Evolutionary conservation across 148 eudicot genomes (phyloP), one percentile per base, ranked within the genome.

Genomic region (Amaranthus palmeri): DNA sequence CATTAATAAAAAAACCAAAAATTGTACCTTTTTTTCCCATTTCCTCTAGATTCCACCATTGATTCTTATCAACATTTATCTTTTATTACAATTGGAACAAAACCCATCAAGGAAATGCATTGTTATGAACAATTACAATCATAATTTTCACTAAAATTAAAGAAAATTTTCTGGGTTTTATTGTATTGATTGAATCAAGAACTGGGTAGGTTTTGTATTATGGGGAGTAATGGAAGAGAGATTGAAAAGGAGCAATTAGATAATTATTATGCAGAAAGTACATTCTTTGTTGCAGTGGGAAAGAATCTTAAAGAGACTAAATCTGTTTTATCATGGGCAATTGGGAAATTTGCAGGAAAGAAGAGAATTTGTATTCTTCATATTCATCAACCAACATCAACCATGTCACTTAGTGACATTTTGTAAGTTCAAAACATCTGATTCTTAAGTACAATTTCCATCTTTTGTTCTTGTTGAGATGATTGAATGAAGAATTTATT

Each of bases 261-360:
- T 76, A 86, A 84, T 54, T 78, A 53, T 69, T 78, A 78, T 81
- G 87, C 79, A 5, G 91, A 87, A 6, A 80, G 76, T 36, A 84
- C 96, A 1, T 78, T 92, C 3, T 88, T 87, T 74, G 96, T 92
- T 46, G 96, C 97, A 14, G 96, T 92, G 61, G 96, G 97, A 5
- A 88, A 84, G 74, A 73, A 84, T 72, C 67, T 88, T 68, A 81
- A 85, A 74, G 91, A 90, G 52, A 80, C 84, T 66, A 90, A 88
- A 81, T 81, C 90, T 44, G 65, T 74, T 67, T 74, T 92, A 58
- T 77, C 81, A 54, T 92, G 96, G 96, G 90, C 90, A 8, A 61
- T 78, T 61, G 58, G 78, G 71, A 83, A 74, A 76, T 85, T 86
- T 83, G 54, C 79, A 63, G 83, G 84, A 60, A 81, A 80, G 73